Percentiles rank a stretch among this genome's conserved stretches.
phyloP scores from a whole-genome alignment of 176 grass and related monocot genomes.

The Puccinellia tenuiflora region DNA sequence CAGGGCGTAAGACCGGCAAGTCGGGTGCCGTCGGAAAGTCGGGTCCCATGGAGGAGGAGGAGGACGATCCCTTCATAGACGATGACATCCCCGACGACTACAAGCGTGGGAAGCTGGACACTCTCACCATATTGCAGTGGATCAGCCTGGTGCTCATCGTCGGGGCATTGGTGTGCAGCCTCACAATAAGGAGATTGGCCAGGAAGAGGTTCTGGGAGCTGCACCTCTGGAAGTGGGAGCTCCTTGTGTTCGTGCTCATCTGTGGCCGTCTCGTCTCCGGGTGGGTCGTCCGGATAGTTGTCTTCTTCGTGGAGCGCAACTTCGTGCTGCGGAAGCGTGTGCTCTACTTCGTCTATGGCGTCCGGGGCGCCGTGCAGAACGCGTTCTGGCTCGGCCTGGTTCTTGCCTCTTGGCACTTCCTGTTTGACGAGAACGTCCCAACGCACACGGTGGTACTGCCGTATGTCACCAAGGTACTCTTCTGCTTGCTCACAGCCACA shows the following conservation, averaged over 20 bases:
- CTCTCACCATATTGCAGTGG: conserved; percentile 63
- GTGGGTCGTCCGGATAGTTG: conserved; percentile 56
- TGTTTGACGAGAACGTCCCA: conserved; percentile 62
- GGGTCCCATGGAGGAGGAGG: conserved; percentile 56
- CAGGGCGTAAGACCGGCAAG: conserved; percentile 8
- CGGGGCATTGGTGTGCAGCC: conserved; percentile 46
- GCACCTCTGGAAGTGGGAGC: conserved; percentile 74
- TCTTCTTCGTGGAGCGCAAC: conserved; percentile 71
- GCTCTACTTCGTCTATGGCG: conserved; percentile 86
- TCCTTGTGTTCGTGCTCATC: conserved; percentile 70
- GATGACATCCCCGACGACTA: conserved; percentile 83
- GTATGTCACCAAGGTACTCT: conserved; percentile 68
- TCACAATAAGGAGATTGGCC: conserved; percentile 26
- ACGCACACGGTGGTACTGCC: conserved; percentile 28
- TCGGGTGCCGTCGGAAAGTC: conserved; percentile 45
- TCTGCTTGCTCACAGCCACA: conserved; percentile 66
- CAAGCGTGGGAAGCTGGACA: conserved; percentile 59
- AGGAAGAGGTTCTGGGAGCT: conserved; percentile 31
- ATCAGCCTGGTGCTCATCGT: conserved; percentile 60
- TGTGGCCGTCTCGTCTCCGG: conserved; percentile 76
- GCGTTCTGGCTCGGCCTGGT: conserved; percentile 69
- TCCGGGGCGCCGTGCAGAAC: conserved; percentile 64
- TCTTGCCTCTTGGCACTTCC: conserved; percentile 59
- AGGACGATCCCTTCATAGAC: conserved; percentile 74
- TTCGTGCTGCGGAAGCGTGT: conserved; percentile 70